Evolutionary conservation across 1,284 basidiomycete genomes (phyloP), one percentile per base, ranked within the genome.

Genomic region (Cystobasidium sp.): DNA sequence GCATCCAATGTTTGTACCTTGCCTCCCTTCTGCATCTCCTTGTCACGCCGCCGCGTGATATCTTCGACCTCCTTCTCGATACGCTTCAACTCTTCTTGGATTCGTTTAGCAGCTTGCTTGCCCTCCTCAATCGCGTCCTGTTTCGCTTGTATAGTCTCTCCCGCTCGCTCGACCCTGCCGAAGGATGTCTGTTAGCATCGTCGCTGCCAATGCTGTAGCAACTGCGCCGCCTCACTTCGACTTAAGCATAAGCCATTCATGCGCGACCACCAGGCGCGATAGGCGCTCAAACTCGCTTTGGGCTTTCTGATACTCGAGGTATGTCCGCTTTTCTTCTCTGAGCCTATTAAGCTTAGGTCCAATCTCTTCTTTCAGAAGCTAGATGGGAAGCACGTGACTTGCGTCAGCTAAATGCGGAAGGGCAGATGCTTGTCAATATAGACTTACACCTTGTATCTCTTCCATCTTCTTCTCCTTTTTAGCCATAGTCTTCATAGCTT

Each of bases 381-480:
- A 68, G 18, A 66, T 51, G 44, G 31, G 8, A 68, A 14, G 39
- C 56, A 63, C 61, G 61, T 63, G 43, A 47, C 20, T 47, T 37
- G 4, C n/a, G 43, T 24, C 49, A 67, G 55, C 18, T 39, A 44
- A 22, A 20, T 12, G 52, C 59, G 4, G 14, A 49, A 24, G 46
- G 9, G 68, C 51, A 2, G 37, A 62, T 20, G 41, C 43, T 64
- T 59, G 31, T 31, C 31, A 31, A 31, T 31, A 31, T 1, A 31
- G 24, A 82, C 84, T 77, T 72, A 84, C 84, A 1, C 87, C 85
- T 22, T 87, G 89, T 80, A 98, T 91, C 82, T 98, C 95, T 76
- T 93, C 90, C 24, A 99, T 92, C 79, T 92, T 91, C 83, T 95
- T 97, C 79, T 99, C 94, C 85, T 99, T 99, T 86, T 97, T 98